These are phyloP conservation scores for Sporopachydermia lactativora DNA, from an alignment of 805 yeast species.

Conservation along the genomic window DNA sequence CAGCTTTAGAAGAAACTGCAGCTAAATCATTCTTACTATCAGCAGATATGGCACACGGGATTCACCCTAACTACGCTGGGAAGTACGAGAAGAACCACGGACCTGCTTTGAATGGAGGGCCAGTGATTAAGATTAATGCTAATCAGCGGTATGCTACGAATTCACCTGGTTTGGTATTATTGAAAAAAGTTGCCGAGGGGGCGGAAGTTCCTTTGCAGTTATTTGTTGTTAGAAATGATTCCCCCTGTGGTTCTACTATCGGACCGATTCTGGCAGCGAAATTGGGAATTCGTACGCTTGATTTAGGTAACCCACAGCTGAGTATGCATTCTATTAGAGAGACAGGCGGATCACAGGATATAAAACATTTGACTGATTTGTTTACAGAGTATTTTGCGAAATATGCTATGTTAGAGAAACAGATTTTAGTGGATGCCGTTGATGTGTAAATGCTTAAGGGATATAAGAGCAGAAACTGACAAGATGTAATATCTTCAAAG, in stretches of 20 bases:
- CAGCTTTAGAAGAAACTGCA: conserved; percentile 38
- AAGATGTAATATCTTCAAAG: no score
- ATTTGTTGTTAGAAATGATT: conserved; percentile 85
- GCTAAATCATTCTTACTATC: conserved; percentile 79
- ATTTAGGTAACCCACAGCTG: conserved; percentile 82
- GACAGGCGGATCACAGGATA: conserved; percentile 72
- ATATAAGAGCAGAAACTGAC: no score
- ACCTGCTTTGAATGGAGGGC: conserved; percentile 78
- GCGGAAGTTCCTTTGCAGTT: conserved; percentile 75
- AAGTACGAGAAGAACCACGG: conserved; percentile 67
- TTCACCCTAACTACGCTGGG: conserved; percentile 79
- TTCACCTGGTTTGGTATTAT: conserved; percentile 70
- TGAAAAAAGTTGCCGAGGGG: conserved; percentile 55
- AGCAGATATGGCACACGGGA: conserved; percentile 95
- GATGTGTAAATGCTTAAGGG: no score
- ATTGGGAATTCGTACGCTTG: conserved; percentile 77
- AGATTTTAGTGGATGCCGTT: conserved; percentile 24
- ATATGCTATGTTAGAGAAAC: conserved; percentile 26
- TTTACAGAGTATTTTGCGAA: conserved; percentile 48
- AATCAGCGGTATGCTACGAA: conserved; percentile 94
- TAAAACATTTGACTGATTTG: conserved; percentile 44
- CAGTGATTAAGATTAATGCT: conserved; percentile 87
- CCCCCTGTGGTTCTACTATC: conserved; percentile 93
- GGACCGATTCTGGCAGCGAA: conserved; percentile 88
- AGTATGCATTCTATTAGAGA: conserved; percentile 93